Evolutionary conservation across 495 filamentous ascomycete genomes (phyloP).

Genomic region (Penicillium ochrochloron): DNA sequence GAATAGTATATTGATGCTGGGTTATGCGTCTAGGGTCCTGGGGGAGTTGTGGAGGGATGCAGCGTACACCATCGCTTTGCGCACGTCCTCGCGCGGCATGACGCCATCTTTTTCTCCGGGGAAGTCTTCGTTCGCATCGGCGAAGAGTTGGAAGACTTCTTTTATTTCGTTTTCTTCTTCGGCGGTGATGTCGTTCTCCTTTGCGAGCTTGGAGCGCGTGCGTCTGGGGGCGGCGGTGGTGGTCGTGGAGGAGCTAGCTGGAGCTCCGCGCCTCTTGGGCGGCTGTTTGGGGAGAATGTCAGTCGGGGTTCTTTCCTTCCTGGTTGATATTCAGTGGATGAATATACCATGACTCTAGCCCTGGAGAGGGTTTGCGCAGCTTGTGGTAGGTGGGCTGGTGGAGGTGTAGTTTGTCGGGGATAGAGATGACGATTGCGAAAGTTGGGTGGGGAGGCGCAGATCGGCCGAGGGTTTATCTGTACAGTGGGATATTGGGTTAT

Average conservation of each 20-base stretch:
- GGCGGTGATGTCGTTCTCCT: slow-evolving; percentile 80
- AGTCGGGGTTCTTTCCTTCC: not conserved
- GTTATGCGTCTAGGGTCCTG: not conserved
- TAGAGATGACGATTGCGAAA: not conserved
- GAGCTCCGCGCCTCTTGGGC: slow-evolving; percentile 46
- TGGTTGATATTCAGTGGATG: too few species aligned
- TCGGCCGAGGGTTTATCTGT: not conserved
- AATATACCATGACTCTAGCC: slow-evolving; percentile 9
- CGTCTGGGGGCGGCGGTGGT: slow-evolving; percentile 46
- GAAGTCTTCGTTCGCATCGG: slow-evolving; percentile 58
- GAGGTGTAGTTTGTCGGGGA: not conserved
- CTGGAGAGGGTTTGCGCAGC: not conserved
- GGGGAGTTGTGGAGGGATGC: slow-evolving; percentile 1
- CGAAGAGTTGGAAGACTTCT: slow-evolving; percentile 86
- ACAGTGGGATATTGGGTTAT: not conserved
- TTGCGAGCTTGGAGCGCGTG: slow-evolving; percentile 78
- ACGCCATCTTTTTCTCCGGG: slow-evolving; percentile 72
- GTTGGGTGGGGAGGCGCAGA: not conserved
- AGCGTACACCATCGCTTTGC: slow-evolving; percentile 78
- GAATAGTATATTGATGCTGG: not conserved
- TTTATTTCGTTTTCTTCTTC: slow-evolving; percentile 87
- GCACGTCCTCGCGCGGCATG: slow-evolving; percentile 76
- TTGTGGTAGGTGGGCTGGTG: not conserved
- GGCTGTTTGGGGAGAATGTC: slow-evolving; percentile 29
- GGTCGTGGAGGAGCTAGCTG: slow-evolving; percentile 28